A percentile compares a stretch with the other conserved stretches of the same genome.
Evolutionary conservation across 1,284 basidiomycete species (phyloP).

Genomic region (Butyriboletus regius): DNA sequence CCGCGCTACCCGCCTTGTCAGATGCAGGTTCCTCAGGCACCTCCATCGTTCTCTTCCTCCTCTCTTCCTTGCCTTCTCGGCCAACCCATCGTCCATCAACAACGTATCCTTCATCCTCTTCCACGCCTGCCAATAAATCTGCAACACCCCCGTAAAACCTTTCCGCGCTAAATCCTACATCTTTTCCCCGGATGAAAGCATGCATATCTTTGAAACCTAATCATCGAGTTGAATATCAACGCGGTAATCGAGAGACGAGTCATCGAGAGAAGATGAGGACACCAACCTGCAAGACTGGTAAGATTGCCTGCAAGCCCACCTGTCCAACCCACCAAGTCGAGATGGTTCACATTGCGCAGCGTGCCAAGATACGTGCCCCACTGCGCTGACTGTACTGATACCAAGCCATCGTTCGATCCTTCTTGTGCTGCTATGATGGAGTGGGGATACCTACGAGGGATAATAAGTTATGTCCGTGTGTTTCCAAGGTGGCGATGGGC

Average conservation of each 20-base stretch:
- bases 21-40: slow-evolving; percentile 1
- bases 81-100: slow-evolving; percentile 21
- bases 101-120: slow-evolving; percentile 43
- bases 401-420: slow-evolving; percentile 86
- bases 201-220: slow-evolving; percentile 40
- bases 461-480: neutral
- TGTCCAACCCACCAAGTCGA: slow-evolving; percentile 82
- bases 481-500: neutral
- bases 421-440: slow-evolving; percentile 80
- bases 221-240: neutral
- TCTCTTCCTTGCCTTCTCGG: slow-evolving; percentile 13
- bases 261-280: neutral
- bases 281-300: slow-evolving; percentile 37
- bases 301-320: slow-evolving; percentile 64
- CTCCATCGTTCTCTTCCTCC: slow-evolving; percentile 6
- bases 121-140: slow-evolving; percentile 63
- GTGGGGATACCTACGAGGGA: slow-evolving; percentile 59
- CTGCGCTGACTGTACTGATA: slow-evolving; percentile 74
- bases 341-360: slow-evolving; percentile 81
- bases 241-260: neutral
- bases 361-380: slow-evolving; percentile 88
- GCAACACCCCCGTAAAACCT: slow-evolving; percentile 82
- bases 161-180: slow-evolving; percentile 80
- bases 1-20: neutral
- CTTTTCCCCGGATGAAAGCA: slow-evolving; percentile 79